Base-by-base conservation (phyloP, 371 early-diverging fungal species). In the Umbelopsis sp. region DNA sequence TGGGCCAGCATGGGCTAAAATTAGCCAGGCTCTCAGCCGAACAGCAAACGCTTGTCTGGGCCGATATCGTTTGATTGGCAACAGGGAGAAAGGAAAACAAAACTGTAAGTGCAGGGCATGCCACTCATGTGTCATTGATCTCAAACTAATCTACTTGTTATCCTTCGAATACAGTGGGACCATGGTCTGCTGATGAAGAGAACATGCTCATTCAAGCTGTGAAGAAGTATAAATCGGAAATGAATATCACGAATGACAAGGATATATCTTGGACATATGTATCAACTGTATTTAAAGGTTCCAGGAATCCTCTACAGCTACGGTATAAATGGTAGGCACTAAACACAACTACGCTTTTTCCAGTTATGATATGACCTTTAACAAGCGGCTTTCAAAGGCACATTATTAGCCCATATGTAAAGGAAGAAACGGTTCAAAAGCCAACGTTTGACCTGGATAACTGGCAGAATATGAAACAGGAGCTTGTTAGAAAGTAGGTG, bases 181-280 rank as follows among this genome's bases (percentile, higher is more conserved):
- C 14, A 18, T 57, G 57, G 57, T 25, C 57, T 4, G 35, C 22
- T 18, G 57, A 57, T 18, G 57, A 57, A 35, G 35, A 25, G 3
- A 35, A 57, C 9, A 8, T 57, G 7, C 57, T 57, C 6, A 57
- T 57, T 18, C 29, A 57, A 57, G 29, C 35, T 29, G 57, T 57
- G 18, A 57, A 57, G 35, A 57, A 57, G 29, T 57, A 57, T 16
- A 57, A 57, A 57, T 57, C 57, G 18, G 29, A 57, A 6, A 57
- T 57, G 57, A 57, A 57, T 8, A 35, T 57, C 6, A 57, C 57
- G 5, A 35, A 57, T 3, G 57, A 57, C 18, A 35, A 57, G 35
- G 57, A 57, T 35, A 57, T 57, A 32, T 57, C 57, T 18, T 57
- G 57, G 57, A 57, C 18, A 10, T 57, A 57, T 35, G 57, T 57